Evolutionary conservation across 192 early-diverging fungal species (phyloP).

Genomic region (Rhizophagus clarus): DNA sequence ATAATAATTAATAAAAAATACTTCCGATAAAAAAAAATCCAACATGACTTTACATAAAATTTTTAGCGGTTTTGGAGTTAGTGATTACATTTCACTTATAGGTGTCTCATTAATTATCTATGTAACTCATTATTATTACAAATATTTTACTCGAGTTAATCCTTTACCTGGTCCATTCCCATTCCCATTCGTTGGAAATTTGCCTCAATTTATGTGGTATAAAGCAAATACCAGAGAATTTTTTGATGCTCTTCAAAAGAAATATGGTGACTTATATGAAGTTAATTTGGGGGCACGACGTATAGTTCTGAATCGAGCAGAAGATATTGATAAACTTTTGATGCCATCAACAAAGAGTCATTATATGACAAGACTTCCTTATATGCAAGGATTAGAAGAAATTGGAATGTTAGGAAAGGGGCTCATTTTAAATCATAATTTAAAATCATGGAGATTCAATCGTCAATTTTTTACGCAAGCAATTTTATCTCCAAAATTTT

Average conservation of each 20-base stretch:
- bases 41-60: too few species aligned
- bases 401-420: neutral
- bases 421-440: neutral
- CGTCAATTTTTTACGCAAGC: conserved; percentile 17
- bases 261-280: conserved; percentile 28
- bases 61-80: too few species aligned
- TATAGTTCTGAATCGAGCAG: neutral
- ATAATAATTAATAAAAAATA: too few species aligned
- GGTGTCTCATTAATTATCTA: too few species aligned
- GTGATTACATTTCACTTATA: too few species aligned
- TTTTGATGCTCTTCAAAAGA: neutral
- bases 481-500: neutral
- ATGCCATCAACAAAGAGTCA: conserved; percentile 2
- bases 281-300: neutral
- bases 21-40: too few species aligned
- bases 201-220: too few species aligned
- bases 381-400: neutral
- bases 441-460: conserved; percentile 15
- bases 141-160: too few species aligned
- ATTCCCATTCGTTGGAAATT: too few species aligned
- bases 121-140: too few species aligned
- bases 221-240: too few species aligned
- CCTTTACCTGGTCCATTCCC: too few species aligned
- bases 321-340: neutral
- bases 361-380: neutral